Conservation (phyloP, 352 stramenopile species). For the Thalassiosira exigua region DNA sequence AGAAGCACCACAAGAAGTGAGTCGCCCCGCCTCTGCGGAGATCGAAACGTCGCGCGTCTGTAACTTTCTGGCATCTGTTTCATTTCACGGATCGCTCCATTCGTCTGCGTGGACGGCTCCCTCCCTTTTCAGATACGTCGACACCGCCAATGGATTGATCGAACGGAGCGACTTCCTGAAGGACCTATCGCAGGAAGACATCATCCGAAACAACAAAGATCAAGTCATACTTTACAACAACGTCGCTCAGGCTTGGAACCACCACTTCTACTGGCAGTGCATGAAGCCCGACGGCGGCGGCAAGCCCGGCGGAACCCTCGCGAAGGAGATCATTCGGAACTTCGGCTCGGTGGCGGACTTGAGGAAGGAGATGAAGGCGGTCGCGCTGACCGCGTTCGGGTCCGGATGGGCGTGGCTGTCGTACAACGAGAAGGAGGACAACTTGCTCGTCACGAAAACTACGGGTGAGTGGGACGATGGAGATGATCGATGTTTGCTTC, state of each 20-base stretch:
- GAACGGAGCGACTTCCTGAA: conserved; percentile 51
- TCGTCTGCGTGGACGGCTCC: conserved; percentile 20
- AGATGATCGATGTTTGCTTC: too few relatives aligned
- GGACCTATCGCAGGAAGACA: conserved; percentile 72
- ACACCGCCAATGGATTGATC: conserved; percentile 69
- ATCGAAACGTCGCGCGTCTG: background rate
- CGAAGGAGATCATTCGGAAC: conserved; percentile 88
- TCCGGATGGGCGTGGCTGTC: conserved; percentile 96
- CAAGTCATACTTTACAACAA: conserved; percentile 62
- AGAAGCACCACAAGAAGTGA: conserved; percentile 92
- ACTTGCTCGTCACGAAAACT: conserved; percentile 72
- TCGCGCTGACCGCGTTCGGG: conserved; percentile 89
- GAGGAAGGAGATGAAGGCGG: conserved; percentile 89
- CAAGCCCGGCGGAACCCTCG: conserved; percentile 77
- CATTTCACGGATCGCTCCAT: background rate
- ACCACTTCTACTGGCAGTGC: conserved; percentile 92
- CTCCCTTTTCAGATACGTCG: conserved; percentile 61
- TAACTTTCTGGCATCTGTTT: background rate
- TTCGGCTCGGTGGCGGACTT: conserved; percentile 92
- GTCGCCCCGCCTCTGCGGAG: background rate
- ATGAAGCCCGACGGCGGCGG: conserved; percentile 86
- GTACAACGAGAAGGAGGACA: conserved; percentile 84
- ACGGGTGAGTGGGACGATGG: too few relatives aligned
- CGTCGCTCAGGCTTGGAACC: conserved; percentile 72
- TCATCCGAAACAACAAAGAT: conserved; percentile 86